Evolutionary conservation across 2,329 filamentous ascomycete genomes (phyloP), one percentile per base, ranked within the genome.

Genomic region (Calonectria leucothoes): DNA sequence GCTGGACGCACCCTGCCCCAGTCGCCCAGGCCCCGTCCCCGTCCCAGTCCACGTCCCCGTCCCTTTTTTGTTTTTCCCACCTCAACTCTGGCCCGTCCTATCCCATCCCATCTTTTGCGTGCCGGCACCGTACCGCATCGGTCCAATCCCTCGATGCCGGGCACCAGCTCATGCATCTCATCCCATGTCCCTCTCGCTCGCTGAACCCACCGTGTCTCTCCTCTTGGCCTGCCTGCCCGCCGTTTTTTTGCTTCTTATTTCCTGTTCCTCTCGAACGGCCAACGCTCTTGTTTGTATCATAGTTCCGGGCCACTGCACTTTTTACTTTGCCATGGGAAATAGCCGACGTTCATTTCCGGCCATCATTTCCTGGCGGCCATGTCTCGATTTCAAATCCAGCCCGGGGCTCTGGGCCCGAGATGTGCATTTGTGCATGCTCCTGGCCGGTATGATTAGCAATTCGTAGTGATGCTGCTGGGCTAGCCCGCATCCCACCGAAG

Each of bases 151-250:
- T 57, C 55, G 49, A 55, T 29, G 66, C 51, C 45, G 65, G 64
- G 55, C 63, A 63, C 52, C 35, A 51, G 61, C 70, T 52, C 52
- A 35, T 59, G 51, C 35, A 45, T 63, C 59, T 63, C 67, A 69
- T 69, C 55, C 57, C 57, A 69, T 45, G 55, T 68, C 49, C 70
- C 67, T 72, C 64, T 68, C 63, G 42, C 64, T 68, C 63, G 42
- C 35, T 29, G 65, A 63, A 42, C 45, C 51, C 33, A 52, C 64
- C 25, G 45, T 39, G 48, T 49, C 64, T 55, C 48, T 52, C 29
- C 61, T 45, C 42, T 23, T 11, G 42, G 42, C 42, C 42, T 45
- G 42, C 69, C 39, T 57, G 39, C 31, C 33, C 63, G 51, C 42
- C 23, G 35, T 48, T 35, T 55, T 55, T 59, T 67, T 59, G 66